Evolutionary conservation across 768 basidiomycete genomes (phyloP).

Genomic region (Candolleomyces eurysporus): DNA sequence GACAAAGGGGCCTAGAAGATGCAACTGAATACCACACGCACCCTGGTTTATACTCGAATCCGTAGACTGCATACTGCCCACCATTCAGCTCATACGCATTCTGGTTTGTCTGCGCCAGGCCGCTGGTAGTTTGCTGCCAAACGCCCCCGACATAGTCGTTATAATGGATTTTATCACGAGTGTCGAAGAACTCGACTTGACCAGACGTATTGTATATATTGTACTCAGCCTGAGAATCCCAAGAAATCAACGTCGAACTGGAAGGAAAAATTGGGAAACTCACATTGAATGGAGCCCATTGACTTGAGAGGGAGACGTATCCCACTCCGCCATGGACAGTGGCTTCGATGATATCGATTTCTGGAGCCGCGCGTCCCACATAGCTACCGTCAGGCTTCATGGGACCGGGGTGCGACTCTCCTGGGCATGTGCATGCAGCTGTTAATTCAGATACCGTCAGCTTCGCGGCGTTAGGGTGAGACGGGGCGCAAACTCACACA

Average conservation of each 20-base stretch:
- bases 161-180: conserved; percentile 34
- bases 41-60: conserved; percentile 53
- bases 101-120: conserved; percentile 57
- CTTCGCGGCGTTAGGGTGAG: background rate
- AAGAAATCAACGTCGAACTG: conserved; percentile 1
- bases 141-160: conserved; percentile 63
- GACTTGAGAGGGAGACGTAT: conserved; percentile 47
- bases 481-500: conserved; percentile 20
- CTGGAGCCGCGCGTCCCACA: conserved; percentile 61
- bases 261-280: conserved; percentile 30
- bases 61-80: conserved; percentile 34
- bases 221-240: conserved; percentile 40
- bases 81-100: conserved; percentile 53
- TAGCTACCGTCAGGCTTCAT: conserved; percentile 46
- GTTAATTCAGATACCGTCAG: background rate
- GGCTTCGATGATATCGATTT: conserved; percentile 71
- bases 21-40: conserved; percentile 10
- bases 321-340: conserved; percentile 28
- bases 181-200: conserved; percentile 45
- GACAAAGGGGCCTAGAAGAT: background rate
- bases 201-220: conserved; percentile 43
- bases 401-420: conserved; percentile 43
- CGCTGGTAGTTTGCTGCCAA: conserved; percentile 69
- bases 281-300: conserved; percentile 60
- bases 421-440: conserved; percentile 40